Conservation (phyloP, 2,329 filamentous ascomycete species). For the Botryosphaeria dothidea region DNA sequence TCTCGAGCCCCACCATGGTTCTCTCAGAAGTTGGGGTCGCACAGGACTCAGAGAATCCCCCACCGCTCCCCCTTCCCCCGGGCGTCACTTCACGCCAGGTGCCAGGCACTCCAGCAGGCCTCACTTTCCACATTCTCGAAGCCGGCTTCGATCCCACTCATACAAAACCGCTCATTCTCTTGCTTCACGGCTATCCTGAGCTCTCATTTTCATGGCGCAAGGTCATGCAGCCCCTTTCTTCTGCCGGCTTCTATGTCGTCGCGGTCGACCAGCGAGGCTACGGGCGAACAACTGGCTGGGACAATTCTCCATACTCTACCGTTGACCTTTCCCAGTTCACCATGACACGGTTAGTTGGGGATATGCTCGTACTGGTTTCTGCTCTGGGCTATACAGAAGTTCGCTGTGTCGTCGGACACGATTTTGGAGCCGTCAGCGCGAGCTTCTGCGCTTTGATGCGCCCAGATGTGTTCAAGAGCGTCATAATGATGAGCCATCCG, state of each 20-base stretch:
- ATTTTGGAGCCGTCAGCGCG: constrained; percentile 64
- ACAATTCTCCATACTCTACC: constrained; percentile 50
- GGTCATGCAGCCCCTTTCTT: constrained; percentile 59
- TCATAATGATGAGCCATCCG: constrained; percentile 66
- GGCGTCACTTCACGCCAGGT: constrained; percentile 59
- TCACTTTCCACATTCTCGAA: constrained; percentile 64
- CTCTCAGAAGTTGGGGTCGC: neutral
- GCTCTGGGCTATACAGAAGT: constrained; percentile 61
- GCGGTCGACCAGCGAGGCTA: constrained; percentile 70
- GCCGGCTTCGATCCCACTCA: constrained; percentile 47
- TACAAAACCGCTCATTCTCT: constrained; percentile 57
- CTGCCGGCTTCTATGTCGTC: constrained; percentile 64
- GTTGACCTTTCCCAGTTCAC: constrained; percentile 60
- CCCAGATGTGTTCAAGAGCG: constrained; percentile 64
- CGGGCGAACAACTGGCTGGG: constrained; percentile 65
- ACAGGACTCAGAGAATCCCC: constrained; percentile 24
- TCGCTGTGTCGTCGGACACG: constrained; percentile 64
- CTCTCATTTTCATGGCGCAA: constrained; percentile 70
- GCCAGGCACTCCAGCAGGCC: constrained; percentile 55
- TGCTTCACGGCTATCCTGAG: constrained; percentile 69
- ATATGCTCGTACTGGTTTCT: constrained; percentile 62
- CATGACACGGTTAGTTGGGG: constrained; percentile 60
- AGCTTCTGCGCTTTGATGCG: constrained; percentile 62
- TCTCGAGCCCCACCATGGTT: neutral
- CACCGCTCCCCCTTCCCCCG: constrained; percentile 55